These are phyloP conservation scores for Cladosporium sp. DNA, from an alignment of 2,329 filamentous ascomycete species.

Conservation along the genomic window DNA sequence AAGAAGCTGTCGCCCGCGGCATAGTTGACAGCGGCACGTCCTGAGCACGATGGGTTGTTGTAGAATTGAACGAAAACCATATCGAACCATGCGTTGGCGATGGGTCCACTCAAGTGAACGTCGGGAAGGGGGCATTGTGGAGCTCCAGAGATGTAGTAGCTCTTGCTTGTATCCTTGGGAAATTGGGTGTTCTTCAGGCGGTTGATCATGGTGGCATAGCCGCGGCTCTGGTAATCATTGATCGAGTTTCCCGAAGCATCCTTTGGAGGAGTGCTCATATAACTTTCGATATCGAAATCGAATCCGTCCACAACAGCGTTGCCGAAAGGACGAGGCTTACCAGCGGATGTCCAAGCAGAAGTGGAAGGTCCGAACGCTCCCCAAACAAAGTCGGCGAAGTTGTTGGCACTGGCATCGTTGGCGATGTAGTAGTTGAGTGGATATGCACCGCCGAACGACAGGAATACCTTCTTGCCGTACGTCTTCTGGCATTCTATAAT, in stretches of 20 bases:
- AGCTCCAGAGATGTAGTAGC: constrained; percentile 49
- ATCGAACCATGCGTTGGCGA: constrained; percentile 39
- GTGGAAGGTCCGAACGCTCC: constrained; percentile 40
- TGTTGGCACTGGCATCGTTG: constrained; percentile 36
- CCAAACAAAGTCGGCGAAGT: constrained; percentile 44
- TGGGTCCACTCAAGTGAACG: constrained; percentile 35
- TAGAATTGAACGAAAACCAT: constrained; percentile 46
- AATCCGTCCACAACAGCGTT: constrained; percentile 49
- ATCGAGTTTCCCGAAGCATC: constrained; percentile 28
- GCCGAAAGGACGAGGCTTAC: constrained; percentile 43
- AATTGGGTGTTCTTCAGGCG: constrained; percentile 41
- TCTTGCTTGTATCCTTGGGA: constrained; percentile 29
- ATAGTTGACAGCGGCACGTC: constrained; percentile 35
- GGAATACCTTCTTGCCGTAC: constrained; percentile 42
- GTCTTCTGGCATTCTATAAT: constrained; percentile 42
- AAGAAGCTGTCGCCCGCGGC: constrained; percentile 42
- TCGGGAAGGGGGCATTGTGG: constrained; percentile 47
- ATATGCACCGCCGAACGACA: constrained; percentile 43
- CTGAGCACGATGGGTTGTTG: constrained; percentile 46
- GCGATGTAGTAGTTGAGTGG: constrained; percentile 41
- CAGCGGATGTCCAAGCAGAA: constrained; percentile 26
- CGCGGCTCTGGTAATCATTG: constrained; percentile 30
- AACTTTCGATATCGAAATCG: constrained; percentile 48
- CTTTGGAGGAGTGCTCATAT: constrained; percentile 27
- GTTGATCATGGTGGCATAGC: constrained; percentile 43